Base-by-base conservation (phyloP, 2,329 filamentous ascomycete genomes). In the Grosmannia huntii region DNA sequence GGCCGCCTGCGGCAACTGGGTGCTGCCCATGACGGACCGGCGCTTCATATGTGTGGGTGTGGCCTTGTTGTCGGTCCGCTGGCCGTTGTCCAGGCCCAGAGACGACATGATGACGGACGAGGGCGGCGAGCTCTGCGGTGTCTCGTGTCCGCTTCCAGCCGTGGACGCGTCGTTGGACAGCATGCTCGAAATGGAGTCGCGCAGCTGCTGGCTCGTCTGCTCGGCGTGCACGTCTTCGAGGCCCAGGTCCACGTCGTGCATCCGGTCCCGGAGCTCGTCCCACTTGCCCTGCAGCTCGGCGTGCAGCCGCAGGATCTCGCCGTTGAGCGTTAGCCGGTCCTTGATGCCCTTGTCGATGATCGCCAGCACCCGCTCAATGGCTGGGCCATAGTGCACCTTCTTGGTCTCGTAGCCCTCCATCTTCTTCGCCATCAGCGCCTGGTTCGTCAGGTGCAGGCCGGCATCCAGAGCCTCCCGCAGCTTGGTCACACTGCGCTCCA, bases 271-370 rank as follows among this genome's bases (percentile, higher is more conserved):
- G 56, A 96, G 74, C 21, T 82, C 80, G 63, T 86, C 81, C 82
- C 91, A 95, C 65, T 86, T 85, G n/a, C 83, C 78, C 66, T 90
- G 85, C 75, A 96, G 87, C 65, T 97, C 91, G 7, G 84, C 82
- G 66, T 96, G 86, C 36, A 97, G 76, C 51, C 90, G 83, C 31
- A 97, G 72, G 62, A 97, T 94, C 71, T 97, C 94, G 51, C 94
- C 94, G 67, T 99, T 97, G 58, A 97, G 90, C 0, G 94, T 97
- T 55, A 96, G 76, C n/a, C 94, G 84, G 67, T 97, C 90, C 68
- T 89, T 88, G 66, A 97, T 87, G n/a, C 94, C 94, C 68, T 90
- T 92, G 65, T 96, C 90, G 55, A 97, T 96, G 68, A 97, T 95
- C 46, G 86, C 85, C 21, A 97, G 74, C 9, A 99, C 90, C 49